A percentile compares a stretch with the other conserved stretches of the same genome.
Conservation (phyloP, 2,329 filamentous ascomycete genomes). For the Fusarium clavum region DNA sequence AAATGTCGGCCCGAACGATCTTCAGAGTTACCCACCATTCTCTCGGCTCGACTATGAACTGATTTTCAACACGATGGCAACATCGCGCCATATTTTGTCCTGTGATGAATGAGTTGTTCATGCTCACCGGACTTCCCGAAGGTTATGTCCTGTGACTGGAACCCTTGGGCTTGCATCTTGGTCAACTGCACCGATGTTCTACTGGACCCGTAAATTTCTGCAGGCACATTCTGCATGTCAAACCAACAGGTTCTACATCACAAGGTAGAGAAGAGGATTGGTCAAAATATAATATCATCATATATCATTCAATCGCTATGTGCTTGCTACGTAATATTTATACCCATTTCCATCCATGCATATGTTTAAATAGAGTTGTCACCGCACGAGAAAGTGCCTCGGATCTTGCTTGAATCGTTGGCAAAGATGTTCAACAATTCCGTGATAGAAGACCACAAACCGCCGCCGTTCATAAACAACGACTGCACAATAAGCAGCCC, state of each 20-base stretch:
- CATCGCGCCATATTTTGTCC: no score
- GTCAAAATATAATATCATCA: not conserved
- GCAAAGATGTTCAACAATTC: conserved; percentile 48
- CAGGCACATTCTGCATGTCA: not conserved
- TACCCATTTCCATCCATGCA: not conserved
- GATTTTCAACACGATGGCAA: not conserved
- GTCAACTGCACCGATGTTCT: not conserved
- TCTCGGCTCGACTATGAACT: not conserved
- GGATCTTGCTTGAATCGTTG: conserved; percentile 38
- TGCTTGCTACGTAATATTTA: not conserved
- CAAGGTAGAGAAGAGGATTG: not conserved
- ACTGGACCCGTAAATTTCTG: not conserved
- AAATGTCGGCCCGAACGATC: conserved; percentile 2
- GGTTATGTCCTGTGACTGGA: not conserved
- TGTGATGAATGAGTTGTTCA: not conserved
- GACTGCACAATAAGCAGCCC: conserved; percentile 48
- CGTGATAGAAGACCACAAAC: conserved; percentile 50
- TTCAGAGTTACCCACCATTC: not conserved
- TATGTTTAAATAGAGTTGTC: conserved; percentile 45
- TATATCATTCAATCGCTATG: conserved; percentile 19
- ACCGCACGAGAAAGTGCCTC: conserved; percentile 50
- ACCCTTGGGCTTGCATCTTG: not conserved
- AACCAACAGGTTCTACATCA: not conserved
- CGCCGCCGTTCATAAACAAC: conserved; percentile 51
- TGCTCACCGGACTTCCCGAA: not conserved